Base-by-base conservation (phyloP, 371 early-diverging fungal genomes). In the Saksenaea vasiformis region DNA sequence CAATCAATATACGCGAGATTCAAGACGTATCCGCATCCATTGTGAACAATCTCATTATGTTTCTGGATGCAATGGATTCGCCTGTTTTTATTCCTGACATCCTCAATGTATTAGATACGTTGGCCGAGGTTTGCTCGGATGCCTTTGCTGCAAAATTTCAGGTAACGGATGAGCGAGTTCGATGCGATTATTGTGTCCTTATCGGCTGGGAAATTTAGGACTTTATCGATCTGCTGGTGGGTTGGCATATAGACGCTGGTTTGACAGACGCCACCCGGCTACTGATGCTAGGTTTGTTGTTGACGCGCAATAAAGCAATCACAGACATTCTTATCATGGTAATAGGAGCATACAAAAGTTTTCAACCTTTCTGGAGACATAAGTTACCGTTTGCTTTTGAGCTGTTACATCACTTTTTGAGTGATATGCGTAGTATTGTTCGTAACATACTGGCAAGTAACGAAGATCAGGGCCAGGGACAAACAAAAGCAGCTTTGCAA, bases 221-320 rank as follows among this genome's bases (percentile, higher is more conserved):
- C 44, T 74, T 90, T 27, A 75, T 88, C 44, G 85, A 88, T 65
- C 66, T 87, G 8, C 71, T 92, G 5, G 82, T 89, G n/a, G 90
- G 87, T 5, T 90, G 91, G 91, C 78, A 82, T 69, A 79, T 86
- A 54, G 90, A 90, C 62, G 66, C 73, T 10, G 64, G 61, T n/a
- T 55, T 85, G 22, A 66, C 78, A 0, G 78, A 76, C n/a, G 27
- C 68, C 13, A 73, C 80, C 13, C 65, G 76, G 54, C 54, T 51
- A 7, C 67, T 78, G 10, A 77, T 87, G 43, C 61, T 65, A 56
- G 84, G 87, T 82, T 78, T 34, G 72, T 39, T 35, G 11, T 8
- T 22, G 1, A 47, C 5, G 51, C 5, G 22, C 37, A 37, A 43
- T 11, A 47, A 19, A 26, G 13, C 15, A 3, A 19, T 38, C 3